Percentiles rank a stretch among this genome's conserved stretches.
phyloP scores from a whole-genome alignment of 192 early-diverging fungal species.

The Dissophora globulifera region DNA sequence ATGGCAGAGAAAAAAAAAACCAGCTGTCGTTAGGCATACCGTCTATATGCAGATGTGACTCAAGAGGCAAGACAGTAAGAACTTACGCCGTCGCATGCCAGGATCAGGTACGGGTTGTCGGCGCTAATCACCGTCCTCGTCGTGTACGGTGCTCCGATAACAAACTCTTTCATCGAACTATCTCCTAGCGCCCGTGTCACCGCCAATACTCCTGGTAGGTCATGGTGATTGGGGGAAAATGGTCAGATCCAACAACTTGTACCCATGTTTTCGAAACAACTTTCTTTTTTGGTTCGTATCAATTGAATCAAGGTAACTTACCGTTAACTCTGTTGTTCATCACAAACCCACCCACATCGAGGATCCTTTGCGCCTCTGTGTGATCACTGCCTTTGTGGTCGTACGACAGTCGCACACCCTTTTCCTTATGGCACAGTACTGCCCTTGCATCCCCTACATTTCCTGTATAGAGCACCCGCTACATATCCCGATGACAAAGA shows the following conservation, averaged over 20 bases:
- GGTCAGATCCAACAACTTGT: not conserved
- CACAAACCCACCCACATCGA: constrained; percentile 94
- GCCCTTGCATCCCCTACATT: constrained; percentile 98
- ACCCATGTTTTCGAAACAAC: too few relatives aligned
- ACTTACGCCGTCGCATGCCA: constrained; percentile 97
- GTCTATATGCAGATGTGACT: too few relatives aligned
- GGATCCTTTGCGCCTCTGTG: constrained; percentile 88
- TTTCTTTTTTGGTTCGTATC: too few relatives aligned
- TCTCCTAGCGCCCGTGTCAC: constrained; percentile 97
- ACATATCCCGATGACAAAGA: too few relatives aligned
- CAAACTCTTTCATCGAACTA: constrained; percentile 95
- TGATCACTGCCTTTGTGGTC: constrained; percentile 98
- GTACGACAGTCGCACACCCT: constrained; percentile 90
- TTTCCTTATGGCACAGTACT: constrained; percentile 86
- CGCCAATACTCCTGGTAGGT: constrained; percentile 81
- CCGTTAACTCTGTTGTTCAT: constrained; percentile 99
- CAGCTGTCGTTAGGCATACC: not conserved
- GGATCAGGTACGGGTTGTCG: constrained; percentile 84
- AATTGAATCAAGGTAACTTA: too few relatives aligned
- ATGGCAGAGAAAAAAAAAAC: not conserved
- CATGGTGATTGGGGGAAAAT: constrained; percentile 3
- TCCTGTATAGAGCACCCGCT: constrained; percentile 91
- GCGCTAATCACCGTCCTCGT: constrained; percentile 85
- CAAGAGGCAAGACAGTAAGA: too few relatives aligned
- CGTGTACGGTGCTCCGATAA: constrained; percentile 96